Percentiles rank a stretch among this genome's conserved stretches.
Conservation (phyloP, 345 rosid genomes). For the Crucihimalaya himalaica region DNA sequence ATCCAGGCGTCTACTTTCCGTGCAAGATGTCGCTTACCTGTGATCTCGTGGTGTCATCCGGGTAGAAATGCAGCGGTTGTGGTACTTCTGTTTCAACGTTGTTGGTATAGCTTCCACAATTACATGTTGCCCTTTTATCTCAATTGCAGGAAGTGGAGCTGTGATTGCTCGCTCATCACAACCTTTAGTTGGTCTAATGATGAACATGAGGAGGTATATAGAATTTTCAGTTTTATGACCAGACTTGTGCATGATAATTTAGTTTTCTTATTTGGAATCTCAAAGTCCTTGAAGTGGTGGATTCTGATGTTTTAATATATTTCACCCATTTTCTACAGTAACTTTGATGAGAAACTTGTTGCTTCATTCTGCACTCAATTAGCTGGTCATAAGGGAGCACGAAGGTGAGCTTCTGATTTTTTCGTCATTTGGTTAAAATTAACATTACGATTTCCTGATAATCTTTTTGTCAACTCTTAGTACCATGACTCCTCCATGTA, state of each 20-base stretch:
- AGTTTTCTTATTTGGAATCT: conserved; percentile 29
- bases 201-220: conserved; percentile 91
- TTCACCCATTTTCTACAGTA: conserved; percentile 52
- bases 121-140: conserved; percentile 31
- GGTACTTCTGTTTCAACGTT: conserved; percentile 27
- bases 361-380: conserved; percentile 81
- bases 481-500: conserved; percentile 21
- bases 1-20: conserved; percentile 88
- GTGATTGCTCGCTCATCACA: conserved; percentile 99
- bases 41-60: conserved; percentile 93
- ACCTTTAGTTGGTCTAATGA: conserved; percentile 95
- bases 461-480: conserved; percentile 11
- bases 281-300: conserved; percentile 25
- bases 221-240: conserved; percentile 25
- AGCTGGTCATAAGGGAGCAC: conserved; percentile 49
- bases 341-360: conserved; percentile 92
- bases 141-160: conserved; percentile 72
- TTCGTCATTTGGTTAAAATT: conserved; percentile 8
- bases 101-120: conserved; percentile 24
- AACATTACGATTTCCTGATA: not conserved
- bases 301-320: conserved; percentile 22
- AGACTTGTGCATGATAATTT: conserved; percentile 26
- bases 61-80: conserved; percentile 49
- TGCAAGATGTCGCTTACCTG: conserved; percentile 85
- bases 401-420: conserved; percentile 51